Conservation (phyloP, 2,329 filamentous ascomycete species). For the Trichophyton schoenleinii region DNA sequence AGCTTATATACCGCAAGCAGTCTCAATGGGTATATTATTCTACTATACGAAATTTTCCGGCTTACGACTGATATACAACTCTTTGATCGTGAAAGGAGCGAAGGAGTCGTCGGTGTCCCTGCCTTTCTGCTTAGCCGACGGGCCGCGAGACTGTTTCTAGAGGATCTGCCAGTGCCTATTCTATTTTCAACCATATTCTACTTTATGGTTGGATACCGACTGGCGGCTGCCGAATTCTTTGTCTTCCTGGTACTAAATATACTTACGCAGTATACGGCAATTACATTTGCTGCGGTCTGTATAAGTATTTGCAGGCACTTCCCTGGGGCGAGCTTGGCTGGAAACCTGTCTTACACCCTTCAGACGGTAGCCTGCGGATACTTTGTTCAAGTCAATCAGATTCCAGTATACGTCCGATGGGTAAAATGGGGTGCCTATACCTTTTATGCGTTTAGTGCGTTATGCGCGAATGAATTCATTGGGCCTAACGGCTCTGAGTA, state of each 20-base stretch:
- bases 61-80: slow-evolving; percentile 61
- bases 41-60: slow-evolving; percentile 65
- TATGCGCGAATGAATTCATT: slow-evolving; percentile 59
- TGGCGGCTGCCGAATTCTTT: slow-evolving; percentile 52
- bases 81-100: slow-evolving; percentile 63
- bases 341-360: slow-evolving; percentile 59
- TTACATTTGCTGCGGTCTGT: slow-evolving; percentile 57
- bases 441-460: slow-evolving; percentile 55
- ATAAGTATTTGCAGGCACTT: slow-evolving; percentile 56
- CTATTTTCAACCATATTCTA: slow-evolving; percentile 61
- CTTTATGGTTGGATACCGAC: slow-evolving; percentile 64
- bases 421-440: slow-evolving; percentile 42
- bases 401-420: slow-evolving; percentile 69
- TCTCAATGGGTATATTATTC: slow-evolving; percentile 62
- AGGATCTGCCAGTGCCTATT: slow-evolving; percentile 61
- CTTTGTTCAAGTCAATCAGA: slow-evolving; percentile 60
- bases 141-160: slow-evolving; percentile 54
- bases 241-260: slow-evolving; percentile 58
- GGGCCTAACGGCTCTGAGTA: slow-evolving; percentile 27
- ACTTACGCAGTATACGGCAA: slow-evolving; percentile 59
- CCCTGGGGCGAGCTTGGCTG: slow-evolving; percentile 56
- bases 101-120: slow-evolving; percentile 57
- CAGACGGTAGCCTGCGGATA: slow-evolving; percentile 65
- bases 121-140: slow-evolving; percentile 60
- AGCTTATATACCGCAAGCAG: slow-evolving; percentile 59